phyloP scores from a whole-genome alignment of 1,284 basidiomycete genomes.

The Rhodotorula sp. region DNA sequence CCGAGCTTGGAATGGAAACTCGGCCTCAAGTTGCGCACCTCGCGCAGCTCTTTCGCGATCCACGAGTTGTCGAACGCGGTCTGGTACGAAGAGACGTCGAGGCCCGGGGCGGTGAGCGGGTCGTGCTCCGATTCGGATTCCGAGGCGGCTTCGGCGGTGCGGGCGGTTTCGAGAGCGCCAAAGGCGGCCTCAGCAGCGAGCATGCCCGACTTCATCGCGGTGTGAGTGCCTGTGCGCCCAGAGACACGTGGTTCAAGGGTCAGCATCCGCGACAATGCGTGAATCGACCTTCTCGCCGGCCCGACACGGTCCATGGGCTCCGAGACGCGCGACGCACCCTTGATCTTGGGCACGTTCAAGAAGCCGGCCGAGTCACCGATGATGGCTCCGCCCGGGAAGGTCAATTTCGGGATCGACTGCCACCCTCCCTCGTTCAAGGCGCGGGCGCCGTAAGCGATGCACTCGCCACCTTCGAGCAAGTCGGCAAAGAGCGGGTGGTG shows the following conservation, averaged over 20 bases:
- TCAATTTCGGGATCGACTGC: slow-evolving; percentile 84
- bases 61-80: slow-evolving; percentile 72
- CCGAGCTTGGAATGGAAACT: slow-evolving; percentile 85
- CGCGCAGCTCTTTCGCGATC: slow-evolving; percentile 82
- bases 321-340: slow-evolving; percentile 54
- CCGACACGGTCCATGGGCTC: no score
- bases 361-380: slow-evolving; percentile 96
- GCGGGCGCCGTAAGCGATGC: slow-evolving; percentile 87
- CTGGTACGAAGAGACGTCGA: slow-evolving; percentile 79
- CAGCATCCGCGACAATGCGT: no score
- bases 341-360: slow-evolving; percentile 96
- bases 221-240: slow-evolving; percentile 68
- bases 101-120: slow-evolving; percentile 30
- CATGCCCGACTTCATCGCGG: slow-evolving; percentile 99
- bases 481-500: slow-evolving; percentile 89
- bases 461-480: slow-evolving; percentile 72
- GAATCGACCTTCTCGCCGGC: no score
- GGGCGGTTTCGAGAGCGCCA: slow-evolving; percentile 57
- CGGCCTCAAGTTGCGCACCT: slow-evolving; percentile 89
- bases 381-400: slow-evolving; percentile 93
- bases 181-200: slow-evolving; percentile 87
- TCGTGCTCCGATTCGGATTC: slow-evolving; percentile 23
- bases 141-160: slow-evolving; percentile 4
- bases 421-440: slow-evolving; percentile 91
- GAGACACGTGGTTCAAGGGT: no score